Evolutionary conservation across 176 grass and related monocot species (phyloP), one percentile per base, ranked within the genome.

Genomic region (Musa troglodytarum): DNA sequence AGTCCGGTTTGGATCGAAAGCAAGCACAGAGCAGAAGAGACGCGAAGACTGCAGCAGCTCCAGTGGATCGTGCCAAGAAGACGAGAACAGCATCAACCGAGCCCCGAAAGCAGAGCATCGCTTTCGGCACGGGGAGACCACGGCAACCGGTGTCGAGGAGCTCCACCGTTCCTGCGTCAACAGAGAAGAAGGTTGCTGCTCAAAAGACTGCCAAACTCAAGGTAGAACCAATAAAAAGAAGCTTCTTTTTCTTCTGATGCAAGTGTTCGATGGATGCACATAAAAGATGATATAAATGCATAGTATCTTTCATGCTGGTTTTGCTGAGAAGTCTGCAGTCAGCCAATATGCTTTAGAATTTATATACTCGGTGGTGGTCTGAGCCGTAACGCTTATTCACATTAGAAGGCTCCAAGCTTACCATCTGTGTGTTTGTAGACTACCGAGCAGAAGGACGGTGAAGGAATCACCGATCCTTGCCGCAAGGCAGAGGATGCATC

Each of bases 1-100:
- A 14, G 23, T 28, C 25, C 1, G 34, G 34, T 43, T 43, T 34
- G 10, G 8, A 19, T 20, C 17, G 57, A 61, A 8, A n/a, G 17
- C 14, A 20, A 23, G 13, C 29, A 6, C 64, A 12, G 15, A 84
- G 64, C 82, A 87, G 64, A 64, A 78, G 34, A 25, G 64, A 67
- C 17, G 24, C 12, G 1, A 25, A 50, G n/a, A 43, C 2, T 49
- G 16, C 68, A 51, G 68, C 68, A 20, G 68, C 43, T 50, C 14
- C 68, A 11, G 11, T 21, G 43, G 19, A 19, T 11, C 68, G n/a
- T 2, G 15, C 68, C 68, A 70, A 50, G 68, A 51, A 20, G 50
- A 50, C 15, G 19, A 34, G 34, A 68, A 22, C 66, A 17, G 14
- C 28, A 49, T 49, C 66, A 20, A 23, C 66, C 2, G 66, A 68